Conservation (phyloP, 805 yeast species). For the Maudiozyma saulgeensis region DNA sequence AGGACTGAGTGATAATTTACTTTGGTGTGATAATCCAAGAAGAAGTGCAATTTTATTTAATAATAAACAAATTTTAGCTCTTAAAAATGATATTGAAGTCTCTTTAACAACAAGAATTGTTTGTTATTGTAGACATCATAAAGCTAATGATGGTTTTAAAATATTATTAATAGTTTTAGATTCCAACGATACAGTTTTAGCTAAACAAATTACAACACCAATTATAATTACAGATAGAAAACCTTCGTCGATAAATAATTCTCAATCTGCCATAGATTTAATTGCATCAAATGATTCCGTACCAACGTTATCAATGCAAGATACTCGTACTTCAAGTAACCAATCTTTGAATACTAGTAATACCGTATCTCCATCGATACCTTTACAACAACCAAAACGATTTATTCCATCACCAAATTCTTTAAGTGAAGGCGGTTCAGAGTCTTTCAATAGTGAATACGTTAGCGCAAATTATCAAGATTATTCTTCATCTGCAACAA, state of each 20-base stretch:
- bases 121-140: conserved; percentile 94
- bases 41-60: conserved; percentile 85
- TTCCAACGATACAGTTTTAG: conserved; percentile 42
- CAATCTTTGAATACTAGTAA: too few species aligned
- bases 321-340: background rate
- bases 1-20: conserved; percentile 61
- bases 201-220: conserved; percentile 58
- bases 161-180: conserved; percentile 60
- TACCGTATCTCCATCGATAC: too few species aligned
- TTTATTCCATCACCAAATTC: conserved; percentile 52
- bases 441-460: conserved; percentile 27
- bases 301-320: conserved; percentile 3
- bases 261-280: background rate
- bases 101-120: conserved; percentile 68
- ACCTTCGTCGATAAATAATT: conserved; percentile 33
- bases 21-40: conserved; percentile 66
- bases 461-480: conserved; percentile 1
- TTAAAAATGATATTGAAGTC: conserved; percentile 23
- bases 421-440: conserved; percentile 49
- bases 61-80: conserved; percentile 73
- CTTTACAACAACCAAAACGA: conserved; percentile 1
- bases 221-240: conserved; percentile 94
- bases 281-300: background rate
- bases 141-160: conserved; percentile 77
- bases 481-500: conserved; percentile 3